phyloP scores from a whole-genome alignment of 2,329 filamentous ascomycete genomes.

The Phialophora tarda region DNA sequence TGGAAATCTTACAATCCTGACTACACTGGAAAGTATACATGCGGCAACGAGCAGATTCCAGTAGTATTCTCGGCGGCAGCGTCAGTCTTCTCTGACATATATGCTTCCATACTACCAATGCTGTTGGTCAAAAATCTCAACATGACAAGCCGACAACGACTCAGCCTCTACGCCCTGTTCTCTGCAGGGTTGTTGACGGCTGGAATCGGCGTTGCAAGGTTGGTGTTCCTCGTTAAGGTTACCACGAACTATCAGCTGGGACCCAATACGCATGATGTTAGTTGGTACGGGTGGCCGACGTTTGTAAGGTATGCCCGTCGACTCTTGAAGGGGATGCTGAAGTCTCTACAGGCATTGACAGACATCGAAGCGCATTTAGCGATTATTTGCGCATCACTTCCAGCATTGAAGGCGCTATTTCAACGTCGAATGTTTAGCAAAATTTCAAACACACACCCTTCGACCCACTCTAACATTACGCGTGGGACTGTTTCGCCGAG shows the following conservation, averaged over 20 bases:
- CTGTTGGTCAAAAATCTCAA: constrained; percentile 24
- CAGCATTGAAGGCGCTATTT: constrained; percentile 29
- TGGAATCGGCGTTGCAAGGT: constrained; percentile 23
- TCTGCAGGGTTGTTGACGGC: constrained; percentile 34
- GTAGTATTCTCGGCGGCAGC: constrained; percentile 27
- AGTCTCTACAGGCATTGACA: constrained; percentile 23
- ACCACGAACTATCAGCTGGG: constrained; percentile 28
- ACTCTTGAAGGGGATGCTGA: not conserved
- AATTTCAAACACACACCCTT: not conserved
- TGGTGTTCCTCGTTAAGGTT: constrained; percentile 23
- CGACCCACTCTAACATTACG: constrained; percentile 1
- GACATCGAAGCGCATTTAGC: constrained; percentile 34
- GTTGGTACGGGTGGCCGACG: constrained; percentile 31
- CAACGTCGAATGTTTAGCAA: not conserved
- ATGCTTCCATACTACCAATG: constrained; percentile 34
- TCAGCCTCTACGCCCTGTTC: constrained; percentile 29
- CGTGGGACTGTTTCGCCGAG: no score
- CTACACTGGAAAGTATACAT: constrained; percentile 21
- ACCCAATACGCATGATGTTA: constrained; percentile 28
- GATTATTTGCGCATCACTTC: constrained; percentile 33
- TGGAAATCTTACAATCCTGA: constrained; percentile 29
- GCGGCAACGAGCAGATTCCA: constrained; percentile 28
- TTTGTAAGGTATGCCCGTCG: constrained; percentile 14
- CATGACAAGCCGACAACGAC: constrained; percentile 21
- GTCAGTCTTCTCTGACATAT: constrained; percentile 32